Base-by-base conservation (phyloP, 139 green algal genomes). In the Marvania coccoides region DNA sequence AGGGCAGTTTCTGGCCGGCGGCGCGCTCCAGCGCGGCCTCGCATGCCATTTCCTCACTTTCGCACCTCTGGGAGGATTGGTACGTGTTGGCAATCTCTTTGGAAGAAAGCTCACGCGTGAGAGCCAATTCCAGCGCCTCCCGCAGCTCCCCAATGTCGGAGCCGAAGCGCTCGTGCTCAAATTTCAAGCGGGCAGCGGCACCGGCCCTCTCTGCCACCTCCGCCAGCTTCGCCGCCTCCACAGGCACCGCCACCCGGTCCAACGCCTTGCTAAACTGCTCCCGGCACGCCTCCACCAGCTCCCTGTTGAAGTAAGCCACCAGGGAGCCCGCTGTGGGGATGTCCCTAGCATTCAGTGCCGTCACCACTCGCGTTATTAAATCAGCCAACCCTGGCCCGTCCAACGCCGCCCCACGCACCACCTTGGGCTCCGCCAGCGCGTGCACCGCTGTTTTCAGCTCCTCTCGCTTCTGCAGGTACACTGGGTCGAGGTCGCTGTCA, bases 261-360 rank as follows among this genome's bases (percentile, higher is more conserved):
- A 87, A 54, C 39, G 35, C 26, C 15, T 62, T 12, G 6, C 65
- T n/a, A 39, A 58, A 78, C 15, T 26, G 3, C 2, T 69, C 58
- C 42, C n/a, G 62, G 71, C 71, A 78, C 4, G 37, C 37, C n/a
- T 73, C 33, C 40, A 81, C 53, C 63, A 84, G 62, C 30, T 84
- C 83, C 28, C 61, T 63, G 76, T 92, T 92, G 80, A 92, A 92
- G 26, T 74, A 72, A 61, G 90, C 82, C 14, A 92, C 67, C 29
- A 92, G 75, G 9, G 70, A 83, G 5, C 82, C 84, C 2, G 81
- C 85, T 3, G 84, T 83, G 24, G 86, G 86, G 33, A 92, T 92
- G 29, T 92, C 79, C 13, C 81, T 33, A 12, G 77, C 58, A 70
- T 92, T 92, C 7, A 92, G 77, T 8, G 85, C 86, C 37, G 48